phyloP scores from a whole-genome alignment of 202 grass and related monocot genomes.

The Cymbopogon flexuosus region DNA sequence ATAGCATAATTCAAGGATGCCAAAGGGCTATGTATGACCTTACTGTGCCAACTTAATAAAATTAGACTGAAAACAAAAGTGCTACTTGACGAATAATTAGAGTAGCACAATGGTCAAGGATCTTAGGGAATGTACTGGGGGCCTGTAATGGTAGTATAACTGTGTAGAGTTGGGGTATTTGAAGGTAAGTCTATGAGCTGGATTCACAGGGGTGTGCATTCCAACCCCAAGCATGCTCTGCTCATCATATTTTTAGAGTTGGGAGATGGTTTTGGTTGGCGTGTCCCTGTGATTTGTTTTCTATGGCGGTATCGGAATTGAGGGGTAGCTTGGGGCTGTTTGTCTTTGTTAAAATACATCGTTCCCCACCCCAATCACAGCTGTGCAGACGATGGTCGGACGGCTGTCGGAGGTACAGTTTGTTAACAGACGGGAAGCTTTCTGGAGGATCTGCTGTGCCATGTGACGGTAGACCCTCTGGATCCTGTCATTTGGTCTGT shows the following conservation, averaged over 20 bases:
- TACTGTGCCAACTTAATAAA: conserved; percentile 30
- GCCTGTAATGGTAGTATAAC: conserved; percentile 30
- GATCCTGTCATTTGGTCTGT: conserved; percentile 46
- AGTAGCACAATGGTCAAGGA: conserved; percentile 33
- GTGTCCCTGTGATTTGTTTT: conserved; percentile 31
- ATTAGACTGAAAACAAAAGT: conserved; percentile 21
- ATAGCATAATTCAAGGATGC: conserved; percentile 46
- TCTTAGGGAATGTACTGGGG: conserved; percentile 43
- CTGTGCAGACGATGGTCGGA: conserved; percentile 73
- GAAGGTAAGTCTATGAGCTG: conserved; percentile 45
- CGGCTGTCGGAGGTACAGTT: conserved; percentile 59
- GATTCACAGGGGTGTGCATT: conserved; percentile 44
- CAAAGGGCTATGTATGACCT: conserved; percentile 33
- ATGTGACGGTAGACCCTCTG: conserved; percentile 54
- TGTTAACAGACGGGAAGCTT: conserved; percentile 43
- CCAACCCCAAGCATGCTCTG: conserved; percentile 31
- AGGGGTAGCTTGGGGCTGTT: conserved; percentile 16
- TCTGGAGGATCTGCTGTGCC: conserved; percentile 38
- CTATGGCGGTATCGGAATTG: conserved; percentile 29
- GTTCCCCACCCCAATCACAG: conserved; percentile 49
- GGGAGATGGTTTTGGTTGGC: conserved; percentile 17
- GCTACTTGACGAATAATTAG: conserved; percentile 19
- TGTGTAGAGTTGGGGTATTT: conserved; percentile 28
- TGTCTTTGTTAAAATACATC: conserved; percentile 39
- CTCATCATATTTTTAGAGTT: conserved; percentile 25